Percentiles rank a stretch among this genome's conserved stretches.
Conservation (phyloP, 148 eudicot species). For the Selenicereus undatus region DNA sequence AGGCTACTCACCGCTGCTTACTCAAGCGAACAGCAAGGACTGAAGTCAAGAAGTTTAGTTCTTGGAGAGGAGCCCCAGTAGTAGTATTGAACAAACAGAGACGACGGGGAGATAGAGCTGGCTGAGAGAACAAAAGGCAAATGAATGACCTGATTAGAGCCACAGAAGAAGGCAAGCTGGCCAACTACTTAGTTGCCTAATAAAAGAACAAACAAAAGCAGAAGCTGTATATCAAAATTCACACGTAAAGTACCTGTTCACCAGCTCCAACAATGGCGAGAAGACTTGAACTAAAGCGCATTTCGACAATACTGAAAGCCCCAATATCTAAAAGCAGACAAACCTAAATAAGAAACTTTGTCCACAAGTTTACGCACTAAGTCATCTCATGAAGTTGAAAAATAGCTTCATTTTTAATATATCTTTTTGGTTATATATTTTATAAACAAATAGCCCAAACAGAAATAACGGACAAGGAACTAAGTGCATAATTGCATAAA, state of each 20-base stretch:
- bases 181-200: conserved; percentile 9
- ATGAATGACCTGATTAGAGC: conserved; percentile 20
- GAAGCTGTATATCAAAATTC: not conserved
- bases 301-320: conserved; percentile 81
- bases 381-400: not conserved
- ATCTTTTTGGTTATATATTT: too few relatives aligned
- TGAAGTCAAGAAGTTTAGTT: conserved; percentile 83
- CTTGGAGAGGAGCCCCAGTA: conserved; percentile 64
- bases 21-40: conserved; percentile 72
- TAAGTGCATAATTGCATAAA: too few relatives aligned
- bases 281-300: conserved; percentile 83
- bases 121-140: conserved; percentile 43
- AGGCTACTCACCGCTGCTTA: conserved; percentile 55
- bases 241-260: conserved; percentile 62
- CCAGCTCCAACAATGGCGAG: conserved; percentile 99
- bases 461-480: too few relatives aligned
- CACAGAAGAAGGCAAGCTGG: not conserved
- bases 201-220: conserved; percentile 11
- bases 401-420: not conserved
- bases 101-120: conserved; percentile 87
- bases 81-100: conserved; percentile 76
- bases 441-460: not conserved
- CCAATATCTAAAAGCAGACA: conserved; percentile 56
- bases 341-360: conserved; percentile 1
- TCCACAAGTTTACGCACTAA: not conserved